A percentile compares a stretch with the other conserved stretches of the same genome.
These are phyloP conservation scores for Penicillium crystallinum DNA, from an alignment of 495 filamentous ascomycete species.

Conservation along the genomic window DNA sequence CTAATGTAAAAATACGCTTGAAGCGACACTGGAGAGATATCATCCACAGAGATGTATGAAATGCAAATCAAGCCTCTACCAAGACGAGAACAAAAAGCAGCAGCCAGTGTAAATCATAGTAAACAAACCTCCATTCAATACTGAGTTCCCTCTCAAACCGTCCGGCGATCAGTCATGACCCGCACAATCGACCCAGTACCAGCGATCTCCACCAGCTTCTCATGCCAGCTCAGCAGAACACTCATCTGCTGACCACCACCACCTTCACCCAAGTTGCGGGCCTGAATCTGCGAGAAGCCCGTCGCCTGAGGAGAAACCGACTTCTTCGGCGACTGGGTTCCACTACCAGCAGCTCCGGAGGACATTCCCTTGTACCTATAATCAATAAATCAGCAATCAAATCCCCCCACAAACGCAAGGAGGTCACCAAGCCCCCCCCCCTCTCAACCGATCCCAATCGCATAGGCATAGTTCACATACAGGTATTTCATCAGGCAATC, in stretches of 20 bases:
- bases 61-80: slow-evolving; percentile 28
- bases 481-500: slow-evolving; percentile 52
- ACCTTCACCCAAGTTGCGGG: slow-evolving; percentile 62
- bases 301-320: slow-evolving; percentile 72
- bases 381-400: slow-evolving; percentile 6
- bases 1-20: slow-evolving; percentile 30
- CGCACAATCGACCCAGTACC: slow-evolving; percentile 82
- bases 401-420: background rate
- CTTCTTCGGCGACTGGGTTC: slow-evolving; percentile 39
- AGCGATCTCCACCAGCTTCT: slow-evolving; percentile 88
- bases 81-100: slow-evolving; percentile 11
- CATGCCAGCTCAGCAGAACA: slow-evolving; percentile 89
- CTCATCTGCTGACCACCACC: slow-evolving; percentile 86
- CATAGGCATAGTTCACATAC: slow-evolving; percentile 28
- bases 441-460: background rate
- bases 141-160: slow-evolving; percentile 52
- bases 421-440: background rate
- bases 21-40: slow-evolving; percentile 17
- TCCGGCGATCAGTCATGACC: slow-evolving; percentile 88
- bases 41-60: slow-evolving; percentile 18
- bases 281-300: slow-evolving; percentile 76
- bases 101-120: slow-evolving; percentile 3
- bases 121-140: slow-evolving; percentile 2
- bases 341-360: slow-evolving; percentile 28
- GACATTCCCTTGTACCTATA: slow-evolving; percentile 83